Evolutionary conservation across 176 grass and related monocot species (phyloP).

Genomic region (Avena insularis): DNA sequence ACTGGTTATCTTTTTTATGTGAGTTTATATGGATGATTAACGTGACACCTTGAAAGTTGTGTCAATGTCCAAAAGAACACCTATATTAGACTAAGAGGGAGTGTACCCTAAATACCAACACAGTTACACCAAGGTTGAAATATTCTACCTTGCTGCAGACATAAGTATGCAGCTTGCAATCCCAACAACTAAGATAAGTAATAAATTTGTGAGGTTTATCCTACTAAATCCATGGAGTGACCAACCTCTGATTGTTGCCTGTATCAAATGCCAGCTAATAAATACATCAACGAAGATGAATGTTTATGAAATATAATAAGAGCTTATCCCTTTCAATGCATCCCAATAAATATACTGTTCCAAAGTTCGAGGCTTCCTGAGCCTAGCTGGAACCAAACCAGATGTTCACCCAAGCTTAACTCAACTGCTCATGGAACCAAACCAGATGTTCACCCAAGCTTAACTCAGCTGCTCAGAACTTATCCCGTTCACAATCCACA

Average conservation of each 20-base stretch:
- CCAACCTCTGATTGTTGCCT: neutral
- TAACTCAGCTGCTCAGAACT: neutral
- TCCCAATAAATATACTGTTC: neutral
- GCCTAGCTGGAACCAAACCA: neutral
- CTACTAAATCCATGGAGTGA: neutral
- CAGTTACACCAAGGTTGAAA: constrained; percentile 13
- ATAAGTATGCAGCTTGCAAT: neutral
- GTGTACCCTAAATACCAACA: neutral
- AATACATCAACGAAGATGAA: constrained; percentile 9
- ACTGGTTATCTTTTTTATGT: neutral
- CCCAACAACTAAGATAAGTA: neutral
- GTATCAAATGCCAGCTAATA: neutral
- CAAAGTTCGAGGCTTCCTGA: constrained; percentile 13
- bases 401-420: neutral
- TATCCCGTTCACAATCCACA: neutral
- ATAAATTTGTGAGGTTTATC: constrained; percentile 13
- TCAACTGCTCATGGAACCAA: neutral
- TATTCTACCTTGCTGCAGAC: constrained; percentile 28
- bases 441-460: neutral
- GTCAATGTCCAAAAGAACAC: constrained; percentile 1
- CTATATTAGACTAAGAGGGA: neutral
- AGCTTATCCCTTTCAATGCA: neutral
- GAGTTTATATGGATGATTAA: neutral
- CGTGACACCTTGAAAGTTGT: neutral
- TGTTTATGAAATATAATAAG: neutral